phyloP scores from a whole-genome alignment of 1,139 yeast genomes.

The Suhomyces maxii region DNA sequence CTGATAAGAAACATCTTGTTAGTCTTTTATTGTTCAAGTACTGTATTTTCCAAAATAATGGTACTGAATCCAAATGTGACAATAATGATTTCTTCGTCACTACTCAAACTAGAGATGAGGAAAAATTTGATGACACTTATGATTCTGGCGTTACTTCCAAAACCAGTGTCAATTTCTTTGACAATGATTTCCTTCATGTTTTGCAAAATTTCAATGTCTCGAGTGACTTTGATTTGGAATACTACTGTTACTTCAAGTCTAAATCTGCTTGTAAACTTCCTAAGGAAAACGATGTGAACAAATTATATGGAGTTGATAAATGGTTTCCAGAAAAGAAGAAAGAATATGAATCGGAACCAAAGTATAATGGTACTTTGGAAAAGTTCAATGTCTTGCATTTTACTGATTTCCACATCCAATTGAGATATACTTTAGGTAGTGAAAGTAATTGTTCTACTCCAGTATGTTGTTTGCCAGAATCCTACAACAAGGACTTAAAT shows the following conservation, averaged over 20 bases:
- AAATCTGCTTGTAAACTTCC: constrained; percentile 30
- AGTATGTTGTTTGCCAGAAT: constrained; percentile 51
- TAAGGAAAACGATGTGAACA: constrained; percentile 28
- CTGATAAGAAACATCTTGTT: constrained; percentile 38
- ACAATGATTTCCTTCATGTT: constrained; percentile 43
- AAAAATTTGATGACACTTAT: constrained; percentile 18
- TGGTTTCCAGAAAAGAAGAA: constrained; percentile 37
- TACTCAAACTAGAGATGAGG: constrained; percentile 27
- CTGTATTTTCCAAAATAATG: constrained; percentile 33
- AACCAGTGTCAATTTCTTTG: constrained; percentile 35
- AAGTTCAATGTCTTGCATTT: constrained; percentile 63
- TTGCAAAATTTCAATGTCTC: constrained; percentile 36
- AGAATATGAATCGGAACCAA: constrained; percentile 26
- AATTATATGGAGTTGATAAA: constrained; percentile 24
- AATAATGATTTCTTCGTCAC: constrained; percentile 41
- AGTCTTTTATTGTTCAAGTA: constrained; percentile 37
- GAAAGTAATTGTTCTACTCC: constrained; percentile 59
- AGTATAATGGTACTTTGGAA: constrained; percentile 19
- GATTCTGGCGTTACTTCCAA: constrained; percentile 26
- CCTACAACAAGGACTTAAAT: constrained; percentile 32
- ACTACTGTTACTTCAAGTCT: constrained; percentile 33
- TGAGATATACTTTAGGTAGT: constrained; percentile 55
- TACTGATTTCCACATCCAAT: constrained; percentile 63
- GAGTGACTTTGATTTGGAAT: constrained; percentile 37
- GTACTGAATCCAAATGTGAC: constrained; percentile 35